Base-by-base conservation (phyloP, 768 basidiomycete species). In the Ramaria sp. region DNA sequence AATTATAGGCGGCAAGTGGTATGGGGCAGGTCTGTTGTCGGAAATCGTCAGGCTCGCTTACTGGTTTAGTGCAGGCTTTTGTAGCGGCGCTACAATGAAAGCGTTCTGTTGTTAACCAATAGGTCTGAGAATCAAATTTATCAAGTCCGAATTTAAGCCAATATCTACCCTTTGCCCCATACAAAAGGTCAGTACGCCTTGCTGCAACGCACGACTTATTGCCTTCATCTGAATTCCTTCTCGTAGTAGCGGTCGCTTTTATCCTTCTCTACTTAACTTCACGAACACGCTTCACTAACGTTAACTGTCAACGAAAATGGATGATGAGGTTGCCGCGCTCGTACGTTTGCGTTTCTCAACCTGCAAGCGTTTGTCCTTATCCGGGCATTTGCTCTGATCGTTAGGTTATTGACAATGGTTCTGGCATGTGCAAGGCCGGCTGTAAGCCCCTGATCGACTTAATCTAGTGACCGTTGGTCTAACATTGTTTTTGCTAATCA, bases 381-480 rank as follows among this genome's bases (percentile, higher is more conserved):
- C 11, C 49, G 27, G 39, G 37, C 45, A 53, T 42, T 34, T 6
- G 45, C 15, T 17, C 37, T 53, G 53, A 6, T 53, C 41, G 48
- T n/a, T 63, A 88, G 87, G 88, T 90, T 72, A 86, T 89, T 70
- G 87, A 91, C 73, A 90, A 90, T 72, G 91, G 91, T 69, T 97
- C 94, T 69, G 95, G 94, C 75, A 98, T 97, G 94, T 97, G 94
- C 87, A 98, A 98, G 78, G 95, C 95, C 82, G 95, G 96, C 75
- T 92, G 89, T 91, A 71, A 66, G 87, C 85, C 39, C 62, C 51
- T 43, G 22, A 39, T 51, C 50, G 34, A 55, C 7, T 22, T 41
- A 4, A 7, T 53, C 19, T 33, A 20, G 20, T 57, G 7, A 24
- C 19, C 20, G 22, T 63, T 64, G 56, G 57, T 27, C 33, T 51